A percentile compares a stretch with the other conserved stretches of the same genome.
These are phyloP conservation scores for Wallacemonas sp. DNA, from an alignment of 208 protist species.

Conservation along the genomic window DNA sequence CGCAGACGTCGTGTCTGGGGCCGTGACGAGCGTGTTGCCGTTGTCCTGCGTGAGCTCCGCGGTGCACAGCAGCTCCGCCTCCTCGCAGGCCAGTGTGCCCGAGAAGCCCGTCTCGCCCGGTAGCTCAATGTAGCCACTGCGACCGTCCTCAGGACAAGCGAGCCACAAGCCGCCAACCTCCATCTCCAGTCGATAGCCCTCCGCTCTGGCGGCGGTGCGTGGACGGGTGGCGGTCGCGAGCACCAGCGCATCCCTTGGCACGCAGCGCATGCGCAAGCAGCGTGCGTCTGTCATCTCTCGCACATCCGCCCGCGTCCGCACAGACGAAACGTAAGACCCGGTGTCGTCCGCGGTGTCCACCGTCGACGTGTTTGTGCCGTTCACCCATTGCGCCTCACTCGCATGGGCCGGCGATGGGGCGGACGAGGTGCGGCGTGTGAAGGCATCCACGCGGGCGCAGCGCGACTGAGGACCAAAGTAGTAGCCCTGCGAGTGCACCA, in stretches of 20 bases:
- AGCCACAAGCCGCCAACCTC: slow-evolving; percentile 45
- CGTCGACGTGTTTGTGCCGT: not conserved
- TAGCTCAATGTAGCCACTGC: slow-evolving; percentile 25
- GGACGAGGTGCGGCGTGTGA: not conserved
- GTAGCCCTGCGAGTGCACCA: slow-evolving; percentile 21
- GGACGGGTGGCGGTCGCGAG: too few species aligned
- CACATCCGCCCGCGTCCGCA: not conserved
- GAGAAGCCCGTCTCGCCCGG: slow-evolving; percentile 28
- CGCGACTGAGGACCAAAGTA: slow-evolving; percentile 48
- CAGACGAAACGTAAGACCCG: not conserved
- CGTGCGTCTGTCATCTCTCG: slow-evolving; percentile 13
- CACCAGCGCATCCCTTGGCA: not conserved
- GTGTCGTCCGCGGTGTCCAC: not conserved
- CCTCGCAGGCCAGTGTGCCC: slow-evolving; percentile 44
- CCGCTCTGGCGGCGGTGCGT: not conserved
- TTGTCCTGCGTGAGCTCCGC: slow-evolving; percentile 18
- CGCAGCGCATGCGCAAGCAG: slow-evolving; percentile 31
- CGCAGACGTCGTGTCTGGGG: too few species aligned
- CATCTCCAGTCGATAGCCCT: slow-evolving; percentile 28
- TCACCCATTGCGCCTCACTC: not conserved
- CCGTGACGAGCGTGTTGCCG: too few species aligned
- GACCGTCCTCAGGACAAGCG: slow-evolving; percentile 45
- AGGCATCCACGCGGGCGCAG: slow-evolving; percentile 21
- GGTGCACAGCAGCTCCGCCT: slow-evolving; percentile 37
- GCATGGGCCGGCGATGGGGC: not conserved